Base-by-base conservation (phyloP, 306 rosid genomes). In the Gleditsia sinensis region DNA sequence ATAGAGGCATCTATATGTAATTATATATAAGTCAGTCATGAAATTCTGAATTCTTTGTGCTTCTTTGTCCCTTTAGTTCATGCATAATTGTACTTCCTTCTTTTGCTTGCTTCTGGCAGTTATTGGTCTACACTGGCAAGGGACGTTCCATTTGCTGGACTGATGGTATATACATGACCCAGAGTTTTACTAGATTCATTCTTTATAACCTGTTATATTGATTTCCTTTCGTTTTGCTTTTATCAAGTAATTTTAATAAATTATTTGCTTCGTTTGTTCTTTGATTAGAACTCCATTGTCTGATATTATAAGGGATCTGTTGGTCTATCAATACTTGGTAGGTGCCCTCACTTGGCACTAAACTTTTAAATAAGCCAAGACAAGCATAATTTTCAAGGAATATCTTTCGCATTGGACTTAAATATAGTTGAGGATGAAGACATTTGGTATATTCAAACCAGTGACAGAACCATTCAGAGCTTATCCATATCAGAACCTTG, bases 121-220 rank as follows among this genome's bases (percentile, higher is more conserved):
- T 92, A 87, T 60, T 86, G 91, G 86, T 88, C 94, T 53, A 92
- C 96, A 14, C 86, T 92, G 27, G 98, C 96, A 67, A 85, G 98
- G 84, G 98, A 92, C 79, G 91, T 92, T 76, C 98, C 98, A 28
- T 92, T 90, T 78, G 96, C 98, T 25, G 96, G 98, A 71, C 78
- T 92, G 51, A 92, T 92, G 98, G 96, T 92, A 85, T 21, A 56
- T 74, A 58, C 34, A 71, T 16, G 12, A n/a, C 39, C 39, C 54
- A 3, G 23, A 11, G 21, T 61, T 36, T 59, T 36, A 51, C 14
- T 48, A 11, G 30, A 33, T 17, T 54, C 37, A 19, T 53, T 6
- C 60, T 59, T 30, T 39, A 33, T 48, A 28, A 59, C 39, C 28
- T 72, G 19, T 79, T 51, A 21, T 63, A n/a, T 76, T 66, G 8